phyloP scores from a whole-genome alignment of 1,139 yeast genomes.

The Blastobotrys serpentis region DNA sequence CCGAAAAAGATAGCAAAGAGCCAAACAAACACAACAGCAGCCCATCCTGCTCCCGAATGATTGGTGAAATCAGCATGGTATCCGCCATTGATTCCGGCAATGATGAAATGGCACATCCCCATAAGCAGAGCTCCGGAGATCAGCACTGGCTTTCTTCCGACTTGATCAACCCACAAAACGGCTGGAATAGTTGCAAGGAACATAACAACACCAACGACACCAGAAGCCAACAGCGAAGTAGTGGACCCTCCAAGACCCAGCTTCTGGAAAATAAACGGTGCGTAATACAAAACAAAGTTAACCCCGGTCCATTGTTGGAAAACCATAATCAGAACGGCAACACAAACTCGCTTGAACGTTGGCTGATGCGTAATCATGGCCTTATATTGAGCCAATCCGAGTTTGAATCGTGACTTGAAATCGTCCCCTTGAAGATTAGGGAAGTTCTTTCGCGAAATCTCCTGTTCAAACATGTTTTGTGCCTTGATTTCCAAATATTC shows the following conservation, averaged over 20 bases:
- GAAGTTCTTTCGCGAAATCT: constrained; percentile 37
- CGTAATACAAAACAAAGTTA: constrained; percentile 65
- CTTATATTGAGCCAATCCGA: no score
- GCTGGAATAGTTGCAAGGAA: constrained; percentile 39
- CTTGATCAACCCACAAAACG: constrained; percentile 50
- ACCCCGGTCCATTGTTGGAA: constrained; percentile 75
- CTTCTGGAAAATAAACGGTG: constrained; percentile 61
- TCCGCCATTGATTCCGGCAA: constrained; percentile 34
- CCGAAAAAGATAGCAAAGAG: constrained; percentile 72
- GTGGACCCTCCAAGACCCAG: constrained; percentile 49
- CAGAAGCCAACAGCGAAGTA: constrained; percentile 45
- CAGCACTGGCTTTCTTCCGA: constrained; percentile 55
- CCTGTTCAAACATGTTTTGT: constrained; percentile 44
- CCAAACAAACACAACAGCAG: constrained; percentile 66
- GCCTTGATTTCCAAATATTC: constrained; percentile 46
- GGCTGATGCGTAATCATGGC: constrained; percentile 45
- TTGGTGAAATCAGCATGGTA: constrained; percentile 29
- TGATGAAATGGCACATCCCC: constrained; percentile 41
- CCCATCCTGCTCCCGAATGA: constrained; percentile 43
- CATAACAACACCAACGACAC: constrained; percentile 35
- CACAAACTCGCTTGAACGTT: constrained; percentile 47
- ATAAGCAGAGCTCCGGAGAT: constrained; percentile 52
- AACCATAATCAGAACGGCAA: constrained; percentile 49
- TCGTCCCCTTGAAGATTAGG: no score
- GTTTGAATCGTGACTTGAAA: constrained; percentile 36